Conservation (phyloP, 345 rosid species). For the Firmiana major region DNA sequence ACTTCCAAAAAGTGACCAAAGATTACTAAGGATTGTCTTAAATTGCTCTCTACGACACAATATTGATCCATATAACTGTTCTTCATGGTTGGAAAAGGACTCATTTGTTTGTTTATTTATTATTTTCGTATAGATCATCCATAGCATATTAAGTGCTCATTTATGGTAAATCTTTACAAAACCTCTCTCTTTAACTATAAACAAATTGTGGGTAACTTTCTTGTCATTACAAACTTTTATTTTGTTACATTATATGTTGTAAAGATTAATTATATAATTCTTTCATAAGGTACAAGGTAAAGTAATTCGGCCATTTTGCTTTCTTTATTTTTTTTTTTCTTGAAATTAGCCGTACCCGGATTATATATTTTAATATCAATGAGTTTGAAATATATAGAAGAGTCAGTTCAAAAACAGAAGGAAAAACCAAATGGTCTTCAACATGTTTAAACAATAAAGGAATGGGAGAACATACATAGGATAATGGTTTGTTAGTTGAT, state of each 20-base stretch:
- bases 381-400: neutral
- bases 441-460: neutral
- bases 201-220: neutral
- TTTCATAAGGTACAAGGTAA: neutral
- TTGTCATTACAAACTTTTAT: neutral
- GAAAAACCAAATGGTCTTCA: neutral
- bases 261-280: neutral
- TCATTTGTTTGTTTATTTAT: neutral
- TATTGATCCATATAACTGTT: neutral
- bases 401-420: neutral
- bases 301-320: neutral
- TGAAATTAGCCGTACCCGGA: neutral
- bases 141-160: neutral
- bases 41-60: too few relatives aligned
- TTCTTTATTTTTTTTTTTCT: neutral
- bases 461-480: neutral
- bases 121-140: neutral
- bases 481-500: constrained; percentile 2
- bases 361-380: neutral
- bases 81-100: neutral
- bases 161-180: neutral
- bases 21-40: neutral
- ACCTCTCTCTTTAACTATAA: neutral
- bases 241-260: neutral
- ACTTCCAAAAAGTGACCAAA: neutral